Evolutionary conservation across 2,329 filamentous ascomycete genomes (phyloP).

Genomic region (Epicoccum nigrum): DNA sequence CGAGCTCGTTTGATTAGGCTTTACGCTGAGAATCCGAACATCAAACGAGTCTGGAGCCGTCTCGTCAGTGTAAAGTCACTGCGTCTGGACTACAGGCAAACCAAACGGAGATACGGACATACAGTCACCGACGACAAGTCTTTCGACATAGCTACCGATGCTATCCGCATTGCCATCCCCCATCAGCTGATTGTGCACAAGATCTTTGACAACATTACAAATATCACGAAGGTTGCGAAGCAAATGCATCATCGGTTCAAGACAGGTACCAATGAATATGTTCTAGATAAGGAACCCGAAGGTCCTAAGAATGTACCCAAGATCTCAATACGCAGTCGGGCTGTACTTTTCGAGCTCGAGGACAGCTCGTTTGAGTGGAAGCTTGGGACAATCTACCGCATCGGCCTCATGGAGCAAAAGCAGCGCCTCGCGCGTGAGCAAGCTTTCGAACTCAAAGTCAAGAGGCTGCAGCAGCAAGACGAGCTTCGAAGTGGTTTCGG

Average conservation of each 20-base stretch:
- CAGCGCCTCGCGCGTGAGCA: constrained; percentile 89
- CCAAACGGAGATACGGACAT: constrained; percentile 70
- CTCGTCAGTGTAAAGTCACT: constrained; percentile 82
- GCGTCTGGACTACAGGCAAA: constrained; percentile 79
- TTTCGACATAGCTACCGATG: constrained; percentile 83
- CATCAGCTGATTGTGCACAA: constrained; percentile 89
- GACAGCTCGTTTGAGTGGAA: constrained; percentile 99
- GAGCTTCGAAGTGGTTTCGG: constrained; percentile 53
- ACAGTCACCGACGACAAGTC: constrained; percentile 74
- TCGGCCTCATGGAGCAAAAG: constrained; percentile 85
- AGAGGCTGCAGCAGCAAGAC: constrained; percentile 73
- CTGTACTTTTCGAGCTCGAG: constrained; percentile 88
- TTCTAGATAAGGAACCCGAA: constrained; percentile 83
- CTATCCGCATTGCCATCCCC: constrained; percentile 84
- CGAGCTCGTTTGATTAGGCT: constrained; percentile 79
- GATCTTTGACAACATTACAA: constrained; percentile 92
- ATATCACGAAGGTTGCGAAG: constrained; percentile 82
- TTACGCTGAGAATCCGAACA: constrained; percentile 84
- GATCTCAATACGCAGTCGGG: constrained; percentile 79
- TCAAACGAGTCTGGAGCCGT: constrained; percentile 83
- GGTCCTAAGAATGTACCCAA: constrained; percentile 86
- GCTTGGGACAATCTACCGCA: constrained; percentile 88
- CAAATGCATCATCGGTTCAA: constrained; percentile 94
- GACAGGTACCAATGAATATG: constrained; percentile 86
- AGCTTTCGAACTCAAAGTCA: constrained; percentile 85